A percentile compares a stretch with the other conserved stretches of the same genome.
Evolutionary conservation across 305 asterid genomes (phyloP).

Genomic region (Fraxinus latifolia): DNA sequence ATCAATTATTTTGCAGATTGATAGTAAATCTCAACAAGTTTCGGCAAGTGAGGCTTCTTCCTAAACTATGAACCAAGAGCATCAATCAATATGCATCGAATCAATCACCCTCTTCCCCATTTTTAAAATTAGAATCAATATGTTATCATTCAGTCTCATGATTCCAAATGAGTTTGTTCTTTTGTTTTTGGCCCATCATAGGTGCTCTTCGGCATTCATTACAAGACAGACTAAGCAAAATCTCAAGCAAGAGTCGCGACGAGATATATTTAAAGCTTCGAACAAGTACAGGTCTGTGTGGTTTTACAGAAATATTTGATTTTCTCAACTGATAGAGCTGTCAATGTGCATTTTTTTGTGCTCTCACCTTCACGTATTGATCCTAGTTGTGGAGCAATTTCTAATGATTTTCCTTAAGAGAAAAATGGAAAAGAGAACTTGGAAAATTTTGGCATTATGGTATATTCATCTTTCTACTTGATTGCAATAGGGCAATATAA

Average conservation of each 20-base stretch:
- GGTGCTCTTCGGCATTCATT: conserved; percentile 97
- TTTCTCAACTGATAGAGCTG: not conserved
- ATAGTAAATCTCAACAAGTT: conserved; percentile 87
- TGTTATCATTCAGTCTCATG: conserved; percentile 11
- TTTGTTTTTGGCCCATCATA: conserved; percentile 26
- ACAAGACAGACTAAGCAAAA: conserved; percentile 86
- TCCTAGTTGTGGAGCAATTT: not conserved
- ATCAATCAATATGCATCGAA: not conserved
- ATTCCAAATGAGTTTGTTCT: conserved; percentile 19
- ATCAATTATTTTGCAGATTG: conserved; percentile 84
- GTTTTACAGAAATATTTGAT: not conserved
- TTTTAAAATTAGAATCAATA: not conserved
- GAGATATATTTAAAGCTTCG: conserved; percentile 91
- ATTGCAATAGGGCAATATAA: not conserved
- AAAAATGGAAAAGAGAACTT: not conserved
- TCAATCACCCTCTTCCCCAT: conserved; percentile 1
- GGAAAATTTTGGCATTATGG: not conserved
- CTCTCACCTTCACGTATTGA: conserved; percentile 8
- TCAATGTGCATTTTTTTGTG: conserved; percentile 6
- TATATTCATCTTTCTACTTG: not conserved
- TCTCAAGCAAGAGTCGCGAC: conserved; percentile 78
- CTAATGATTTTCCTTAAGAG: not conserved
- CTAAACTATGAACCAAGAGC: conserved; percentile 20
- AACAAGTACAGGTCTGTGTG: conserved; percentile 81
- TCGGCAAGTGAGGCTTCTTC: conserved; percentile 78